Percentiles rank a stretch among this genome's conserved stretches.
Evolutionary conservation across 345 rosid species (phyloP).

Genomic region (Populus euphratica): DNA sequence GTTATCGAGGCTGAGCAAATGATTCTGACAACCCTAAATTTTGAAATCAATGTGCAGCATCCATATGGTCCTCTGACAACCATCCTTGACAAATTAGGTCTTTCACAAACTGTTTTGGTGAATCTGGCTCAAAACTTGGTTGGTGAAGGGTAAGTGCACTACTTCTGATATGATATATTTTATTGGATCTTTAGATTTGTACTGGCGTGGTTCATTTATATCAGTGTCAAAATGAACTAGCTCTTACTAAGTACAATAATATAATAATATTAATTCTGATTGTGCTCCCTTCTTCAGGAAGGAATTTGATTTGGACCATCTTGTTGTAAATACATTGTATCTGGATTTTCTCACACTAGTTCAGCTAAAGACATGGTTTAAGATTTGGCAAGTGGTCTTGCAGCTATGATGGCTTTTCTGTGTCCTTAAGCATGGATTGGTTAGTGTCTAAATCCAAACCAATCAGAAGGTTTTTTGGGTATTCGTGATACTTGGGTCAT

Average conservation of each 20-base stretch:
- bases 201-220: constrained; percentile 14
- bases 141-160: constrained; percentile 68
- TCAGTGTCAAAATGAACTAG: not conserved
- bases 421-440: constrained; percentile 12
- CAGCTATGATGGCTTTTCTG: constrained; percentile 20
- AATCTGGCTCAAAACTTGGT: constrained; percentile 68
- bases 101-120: constrained; percentile 60
- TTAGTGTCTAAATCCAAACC: constrained; percentile 16
- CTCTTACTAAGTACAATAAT: not conserved
- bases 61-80: constrained; percentile 65
- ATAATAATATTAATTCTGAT: constrained; percentile 12
- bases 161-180: constrained; percentile 11
- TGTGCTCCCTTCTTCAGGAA: constrained; percentile 28
- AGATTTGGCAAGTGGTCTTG: constrained; percentile 18
- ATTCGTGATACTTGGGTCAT: constrained; percentile 19
- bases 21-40: constrained; percentile 66
- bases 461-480: constrained; percentile 18
- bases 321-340: constrained; percentile 4
- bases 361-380: constrained; percentile 16
- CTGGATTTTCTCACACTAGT: constrained; percentile 15
- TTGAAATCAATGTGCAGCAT: constrained; percentile 75
- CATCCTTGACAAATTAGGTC: constrained; percentile 63
- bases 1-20: constrained; percentile 71
- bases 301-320: constrained; percentile 21
- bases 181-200: constrained; percentile 15